Evolutionary conservation across 1,139 yeast genomes (phyloP).

Genomic region (Geotrichum carabidarum): DNA sequence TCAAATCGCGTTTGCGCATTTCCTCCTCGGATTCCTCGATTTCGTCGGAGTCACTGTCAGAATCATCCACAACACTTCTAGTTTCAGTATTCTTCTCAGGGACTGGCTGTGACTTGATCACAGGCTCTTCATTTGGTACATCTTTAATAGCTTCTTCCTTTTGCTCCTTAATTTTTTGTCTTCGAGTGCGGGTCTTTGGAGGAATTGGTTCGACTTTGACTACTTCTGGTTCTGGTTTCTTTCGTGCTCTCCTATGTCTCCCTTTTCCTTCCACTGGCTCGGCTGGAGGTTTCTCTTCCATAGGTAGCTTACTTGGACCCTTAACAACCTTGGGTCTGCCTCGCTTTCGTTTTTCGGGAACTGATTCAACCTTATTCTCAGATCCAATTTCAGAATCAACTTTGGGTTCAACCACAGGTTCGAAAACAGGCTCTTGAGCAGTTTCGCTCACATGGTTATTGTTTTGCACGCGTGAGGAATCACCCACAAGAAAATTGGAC

Average conservation of each 20-base stretch:
- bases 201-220: background rate
- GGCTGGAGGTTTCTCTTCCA: background rate
- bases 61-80: background rate
- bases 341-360: constrained; percentile 2
- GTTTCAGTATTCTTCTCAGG: background rate
- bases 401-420: background rate
- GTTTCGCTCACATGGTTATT: too few relatives aligned
- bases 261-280: background rate
- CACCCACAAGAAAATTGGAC: too few relatives aligned
- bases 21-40: constrained; percentile 13
- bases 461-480: too few relatives aligned
- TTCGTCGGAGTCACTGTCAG: constrained; percentile 13
- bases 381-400: background rate
- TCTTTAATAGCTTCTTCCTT: background rate
- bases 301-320: background rate
- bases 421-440: too few relatives aligned
- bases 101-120: background rate
- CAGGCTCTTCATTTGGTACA: background rate
- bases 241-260: background rate
- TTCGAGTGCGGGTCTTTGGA: background rate
- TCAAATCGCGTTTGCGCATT: constrained; percentile 13
- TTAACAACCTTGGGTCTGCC: background rate
- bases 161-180: background rate
- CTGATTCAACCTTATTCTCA: background rate
- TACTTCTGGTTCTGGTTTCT: background rate